Percentiles rank a stretch among this genome's conserved stretches.
Evolutionary conservation across 2,329 filamentous ascomycete species (phyloP).

Genomic region (Paradendryphiella salina): DNA sequence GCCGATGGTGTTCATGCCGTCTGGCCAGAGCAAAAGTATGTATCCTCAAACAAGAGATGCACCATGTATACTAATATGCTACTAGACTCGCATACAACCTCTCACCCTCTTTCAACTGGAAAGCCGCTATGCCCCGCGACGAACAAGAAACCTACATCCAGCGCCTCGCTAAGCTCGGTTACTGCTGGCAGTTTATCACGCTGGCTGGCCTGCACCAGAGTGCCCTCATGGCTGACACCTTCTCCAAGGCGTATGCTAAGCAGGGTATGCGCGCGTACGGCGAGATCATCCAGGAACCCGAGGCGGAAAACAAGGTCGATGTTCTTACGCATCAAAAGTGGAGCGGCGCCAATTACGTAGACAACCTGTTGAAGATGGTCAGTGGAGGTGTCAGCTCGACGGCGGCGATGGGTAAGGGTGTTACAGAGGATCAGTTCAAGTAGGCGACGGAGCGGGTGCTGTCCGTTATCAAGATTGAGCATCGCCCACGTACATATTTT

Average conservation of each 20-base stretch:
- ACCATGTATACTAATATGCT: conserved; percentile 6
- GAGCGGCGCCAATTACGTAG: conserved; percentile 92
- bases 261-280: conserved; percentile 95
- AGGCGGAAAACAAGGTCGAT: conserved; percentile 87
- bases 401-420: conserved; percentile 94
- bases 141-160: conserved; percentile 98
- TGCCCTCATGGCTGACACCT: conserved; percentile 86
- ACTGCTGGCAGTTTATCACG: conserved; percentile 99
- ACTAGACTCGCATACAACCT: conserved; percentile 92
- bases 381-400: conserved; percentile 89
- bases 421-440: conserved; percentile 97
- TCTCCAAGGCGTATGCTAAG: conserved; percentile 78
- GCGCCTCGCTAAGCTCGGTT: conserved; percentile 82
- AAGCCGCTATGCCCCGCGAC: conserved; percentile 84
- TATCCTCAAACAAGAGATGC: conserved; percentile 21
- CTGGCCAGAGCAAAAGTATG: conserved; percentile 94
- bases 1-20: conserved; percentile 90
- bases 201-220: conserved; percentile 94
- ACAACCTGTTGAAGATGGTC: conserved; percentile 96
- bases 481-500: background rate
- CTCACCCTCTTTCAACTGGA: conserved; percentile 99
- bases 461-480: background rate
- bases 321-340: conserved; percentile 99
- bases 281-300: conserved; percentile 95
- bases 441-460: conserved; percentile 2